phyloP scores from a whole-genome alignment of 2,329 filamentous ascomycete species.

The Pseudocercospora crystallina region DNA sequence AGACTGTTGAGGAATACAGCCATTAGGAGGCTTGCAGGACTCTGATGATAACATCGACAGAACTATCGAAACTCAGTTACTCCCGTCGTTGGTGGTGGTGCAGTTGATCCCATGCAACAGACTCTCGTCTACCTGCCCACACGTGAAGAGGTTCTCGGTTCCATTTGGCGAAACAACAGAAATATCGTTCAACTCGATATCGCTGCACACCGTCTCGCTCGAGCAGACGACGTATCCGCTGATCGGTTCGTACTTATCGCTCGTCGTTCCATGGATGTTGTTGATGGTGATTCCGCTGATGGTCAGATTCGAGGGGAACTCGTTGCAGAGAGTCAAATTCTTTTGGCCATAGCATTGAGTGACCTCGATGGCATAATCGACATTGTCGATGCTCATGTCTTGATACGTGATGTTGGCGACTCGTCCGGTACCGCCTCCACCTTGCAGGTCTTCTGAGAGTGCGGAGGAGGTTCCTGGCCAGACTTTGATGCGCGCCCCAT shows the following conservation, averaged over 20 bases:
- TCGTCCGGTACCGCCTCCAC: constrained; percentile 62
- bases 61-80: constrained; percentile 6
- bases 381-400: constrained; percentile 59
- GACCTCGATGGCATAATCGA: constrained; percentile 64
- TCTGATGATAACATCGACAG: neutral
- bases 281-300: constrained; percentile 58
- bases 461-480: constrained; percentile 62
- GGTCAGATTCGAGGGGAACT: constrained; percentile 57
- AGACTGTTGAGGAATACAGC: constrained; percentile 41
- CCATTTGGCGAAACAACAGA: constrained; percentile 29
- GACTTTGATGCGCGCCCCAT: constrained; percentile 72
- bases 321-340: constrained; percentile 61
- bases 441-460: constrained; percentile 61
- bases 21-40: constrained; percentile 40
- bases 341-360: constrained; percentile 67
- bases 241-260: constrained; percentile 42
- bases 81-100: constrained; percentile 23
- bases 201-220: constrained; percentile 47
- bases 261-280: constrained; percentile 58
- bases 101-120: constrained; percentile 34
- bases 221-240: constrained; percentile 48
- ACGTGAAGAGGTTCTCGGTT: constrained; percentile 30
- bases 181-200: constrained; percentile 46
- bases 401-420: constrained; percentile 69
- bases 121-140: constrained; percentile 32